Base-by-base conservation (phyloP, 2,329 filamentous ascomycete genomes). In the Fonsecaea pedrosoi region DNA sequence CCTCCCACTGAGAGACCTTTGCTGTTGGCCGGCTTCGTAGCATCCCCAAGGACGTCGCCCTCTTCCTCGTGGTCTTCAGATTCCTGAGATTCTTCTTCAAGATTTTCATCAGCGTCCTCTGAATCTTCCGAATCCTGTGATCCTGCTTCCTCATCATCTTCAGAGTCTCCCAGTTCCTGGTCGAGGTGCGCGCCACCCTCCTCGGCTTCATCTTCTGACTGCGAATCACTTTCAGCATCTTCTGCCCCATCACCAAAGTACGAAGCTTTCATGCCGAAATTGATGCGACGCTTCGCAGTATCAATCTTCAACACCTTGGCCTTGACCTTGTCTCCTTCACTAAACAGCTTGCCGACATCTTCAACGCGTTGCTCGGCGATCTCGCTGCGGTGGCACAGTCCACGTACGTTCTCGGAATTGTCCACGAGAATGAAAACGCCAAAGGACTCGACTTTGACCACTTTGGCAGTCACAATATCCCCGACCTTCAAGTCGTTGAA, bases 401-500 rank as follows among this genome's bases (percentile, higher is more conserved):
- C 95, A 73, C 94, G 96, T 69, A 99, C 88, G 72, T 96, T 96
- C 63, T 87, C 85, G 4, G 94, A 96, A 67, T 90, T 89, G 77
- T 97, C 92, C 21, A 99, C 83, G 53, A 96, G 87, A 73, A 99
- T 91, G 77, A 99, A 99, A 4, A 94, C 94, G 71, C 95, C 95
- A 77, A 94, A 99, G 37, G 97, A 91, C 75, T 96, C 92, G 1
- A 98, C 93, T 79, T 96, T 97, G 73, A 94, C 90, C 64, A 99
- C 88, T 76, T 92, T 96, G 57, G 94, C 95, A 12, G 92, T 96
- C 38, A 99, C 86, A 37, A 93, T 82, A 78, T 96, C 91, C 6
- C 93, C 94, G 69, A 86, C 82, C 75, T 90, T 87, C 64, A 98
- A 82, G 72, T 96, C 92, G n/a, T 85, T 84, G 69, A 94, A 90